phyloP scores from a whole-genome alignment of 108 stramenopile genomes.

The Epipyxis sp. region DNA sequence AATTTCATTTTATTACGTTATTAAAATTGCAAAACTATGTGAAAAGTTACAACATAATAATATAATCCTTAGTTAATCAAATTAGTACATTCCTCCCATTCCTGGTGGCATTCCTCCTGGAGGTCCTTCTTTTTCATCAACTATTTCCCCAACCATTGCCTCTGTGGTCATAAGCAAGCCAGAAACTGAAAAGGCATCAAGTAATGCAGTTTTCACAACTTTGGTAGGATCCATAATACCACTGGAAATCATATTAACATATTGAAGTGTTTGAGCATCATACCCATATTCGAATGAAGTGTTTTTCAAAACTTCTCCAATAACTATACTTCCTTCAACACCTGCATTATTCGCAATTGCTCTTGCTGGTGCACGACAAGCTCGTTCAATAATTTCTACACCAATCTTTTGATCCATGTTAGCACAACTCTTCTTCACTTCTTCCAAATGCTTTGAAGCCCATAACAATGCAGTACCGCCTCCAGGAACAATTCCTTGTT shows the following conservation, averaged over 20 bases:
- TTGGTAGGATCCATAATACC: slow-evolving; percentile 99
- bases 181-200: slow-evolving; percentile 95
- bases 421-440: slow-evolving; percentile 45
- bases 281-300: slow-evolving; percentile 35
- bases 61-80: too few species aligned
- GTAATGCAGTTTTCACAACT: slow-evolving; percentile 95
- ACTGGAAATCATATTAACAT: slow-evolving; percentile 83
- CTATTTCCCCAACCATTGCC: slow-evolving; percentile 94
- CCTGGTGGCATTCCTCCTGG: slow-evolving; percentile 68
- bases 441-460: slow-evolving; percentile 75
- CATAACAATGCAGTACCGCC: slow-evolving; percentile 97
- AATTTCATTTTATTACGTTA: too few species aligned
- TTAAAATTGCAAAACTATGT: too few species aligned
- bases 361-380: slow-evolving; percentile 80
- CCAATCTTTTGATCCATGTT: slow-evolving; percentile 99
- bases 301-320: slow-evolving; percentile 78
- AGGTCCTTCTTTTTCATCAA: slow-evolving; percentile 60
- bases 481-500: slow-evolving; percentile 98
- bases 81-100: slow-evolving; percentile 81
- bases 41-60: too few species aligned
- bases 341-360: slow-evolving; percentile 95
- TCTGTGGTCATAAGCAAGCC: slow-evolving; percentile 96
- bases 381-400: slow-evolving; percentile 92
- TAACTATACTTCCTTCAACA: slow-evolving; percentile 90
- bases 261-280: slow-evolving; percentile 82